Percentiles rank a stretch among this genome's conserved stretches.
These are phyloP conservation scores for Phlyctochytrium planicorne DNA, from an alignment of 192 early-diverging fungal species.

Conservation along the genomic window DNA sequence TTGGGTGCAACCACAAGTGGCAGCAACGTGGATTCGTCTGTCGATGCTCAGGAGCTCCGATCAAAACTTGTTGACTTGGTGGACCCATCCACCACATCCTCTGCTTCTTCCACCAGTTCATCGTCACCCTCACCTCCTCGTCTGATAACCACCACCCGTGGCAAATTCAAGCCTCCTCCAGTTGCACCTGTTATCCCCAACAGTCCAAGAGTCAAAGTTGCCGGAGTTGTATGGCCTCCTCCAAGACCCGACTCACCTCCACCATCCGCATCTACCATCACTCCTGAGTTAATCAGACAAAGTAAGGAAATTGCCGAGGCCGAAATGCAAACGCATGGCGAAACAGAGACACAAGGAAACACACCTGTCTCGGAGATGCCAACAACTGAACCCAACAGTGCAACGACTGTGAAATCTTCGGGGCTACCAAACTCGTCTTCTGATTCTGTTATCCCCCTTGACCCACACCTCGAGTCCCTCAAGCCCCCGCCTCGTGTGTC, in stretches of 20 bases:
- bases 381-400: neutral
- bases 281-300: too few relatives aligned
- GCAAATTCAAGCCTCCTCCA: too few relatives aligned
- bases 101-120: neutral
- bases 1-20: too few relatives aligned
- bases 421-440: neutral
- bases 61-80: neutral
- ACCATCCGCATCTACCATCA: neutral
- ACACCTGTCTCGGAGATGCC: neutral
- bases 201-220: neutral
- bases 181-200: neutral
- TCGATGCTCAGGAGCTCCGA: conserved; percentile 2
- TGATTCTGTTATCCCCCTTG: neutral
- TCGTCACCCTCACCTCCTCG: conserved; percentile 1
- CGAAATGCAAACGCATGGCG: too few relatives aligned
- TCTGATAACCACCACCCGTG: too few relatives aligned
- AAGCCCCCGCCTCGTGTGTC: conserved; percentile 2
- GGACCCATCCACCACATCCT: neutral
- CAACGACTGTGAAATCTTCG: neutral
- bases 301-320: neutral
- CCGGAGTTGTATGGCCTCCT: neutral
- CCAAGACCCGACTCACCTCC: neutral
- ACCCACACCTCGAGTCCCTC: neutral
- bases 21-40: neutral
- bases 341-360: too few relatives aligned